Evolutionary conservation across 345 rosid genomes (phyloP).

Genomic region (Hibiscus syriacus): DNA sequence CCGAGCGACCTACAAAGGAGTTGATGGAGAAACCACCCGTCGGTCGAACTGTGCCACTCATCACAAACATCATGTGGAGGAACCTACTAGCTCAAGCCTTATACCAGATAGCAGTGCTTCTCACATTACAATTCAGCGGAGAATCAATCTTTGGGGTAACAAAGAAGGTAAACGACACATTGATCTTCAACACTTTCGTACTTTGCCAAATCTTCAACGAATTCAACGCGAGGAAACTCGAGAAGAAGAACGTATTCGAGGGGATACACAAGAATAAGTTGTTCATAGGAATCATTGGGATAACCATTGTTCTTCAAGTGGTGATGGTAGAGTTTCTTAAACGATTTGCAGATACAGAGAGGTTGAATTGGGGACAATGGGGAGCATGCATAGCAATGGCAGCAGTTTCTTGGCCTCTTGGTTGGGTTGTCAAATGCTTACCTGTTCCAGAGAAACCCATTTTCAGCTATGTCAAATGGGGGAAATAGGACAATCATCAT

Average conservation of each 20-base stretch:
- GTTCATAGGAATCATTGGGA: neutral
- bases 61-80: conserved; percentile 76
- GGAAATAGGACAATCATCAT: neutral
- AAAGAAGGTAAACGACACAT: conserved; percentile 46
- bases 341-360: neutral
- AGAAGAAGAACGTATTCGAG: conserved; percentile 29
- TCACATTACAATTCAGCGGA: conserved; percentile 63
- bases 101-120: conserved; percentile 51
- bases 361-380: neutral
- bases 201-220: conserved; percentile 80
- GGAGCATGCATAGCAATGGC: neutral
- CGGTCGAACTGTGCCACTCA: conserved; percentile 55
- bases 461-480: neutral
- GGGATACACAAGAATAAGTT: conserved; percentile 15
- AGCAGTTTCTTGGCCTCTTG: neutral
- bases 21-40: conserved; percentile 56
- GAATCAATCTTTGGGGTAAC: conserved; percentile 16
- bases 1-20: conserved; percentile 20
- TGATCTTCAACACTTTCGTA: conserved; percentile 66
- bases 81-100: conserved; percentile 57
- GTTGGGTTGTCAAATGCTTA: conserved; percentile 1
- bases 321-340: neutral
- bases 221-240: conserved; percentile 68
- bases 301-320: neutral
- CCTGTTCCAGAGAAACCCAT: neutral